Percentiles rank a stretch among this genome's conserved stretches.
Conservation (phyloP, 331 rosid species). For the Pyrus hybrid region DNA sequence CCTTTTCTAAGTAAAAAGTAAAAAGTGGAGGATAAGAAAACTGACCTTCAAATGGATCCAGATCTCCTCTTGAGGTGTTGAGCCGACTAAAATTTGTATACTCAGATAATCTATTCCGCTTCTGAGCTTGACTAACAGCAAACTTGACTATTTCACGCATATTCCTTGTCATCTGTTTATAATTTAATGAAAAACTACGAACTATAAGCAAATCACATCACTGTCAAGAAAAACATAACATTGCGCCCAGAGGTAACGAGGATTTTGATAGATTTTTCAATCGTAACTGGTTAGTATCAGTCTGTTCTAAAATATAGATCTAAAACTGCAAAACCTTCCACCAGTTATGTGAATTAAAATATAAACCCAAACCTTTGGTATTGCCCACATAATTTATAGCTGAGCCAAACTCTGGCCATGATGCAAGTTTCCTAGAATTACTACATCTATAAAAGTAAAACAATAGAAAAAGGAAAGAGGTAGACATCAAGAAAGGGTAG, state of each 20-base stretch:
- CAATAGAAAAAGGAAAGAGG: neutral
- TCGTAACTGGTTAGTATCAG: neutral
- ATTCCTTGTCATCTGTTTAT: slow-evolving; percentile 55
- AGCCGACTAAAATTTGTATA: slow-evolving; percentile 76
- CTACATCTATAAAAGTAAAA: neutral
- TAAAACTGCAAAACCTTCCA: neutral
- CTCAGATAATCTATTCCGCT: slow-evolving; percentile 58
- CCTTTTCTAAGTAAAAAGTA: neutral
- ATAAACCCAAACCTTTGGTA: neutral
- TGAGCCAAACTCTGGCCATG: neutral
- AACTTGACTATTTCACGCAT: slow-evolving; percentile 87
- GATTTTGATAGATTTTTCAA: neutral
- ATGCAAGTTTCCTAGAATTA: neutral
- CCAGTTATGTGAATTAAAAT: neutral
- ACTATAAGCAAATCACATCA: neutral
- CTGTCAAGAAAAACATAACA: slow-evolving; percentile 5
- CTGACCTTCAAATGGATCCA: slow-evolving; percentile 88
- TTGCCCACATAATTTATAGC: neutral
- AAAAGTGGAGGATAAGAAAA: neutral
- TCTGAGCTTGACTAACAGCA: slow-evolving; percentile 83
- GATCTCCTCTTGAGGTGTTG: slow-evolving; percentile 49
- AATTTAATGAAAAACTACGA: neutral
- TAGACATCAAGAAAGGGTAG: neutral
- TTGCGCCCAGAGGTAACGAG: neutral
- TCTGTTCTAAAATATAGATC: neutral